These are phyloP conservation scores for Plasmodium chabaudi DNA, from an alignment of 169 alveolate species.

Conservation along the genomic window DNA sequence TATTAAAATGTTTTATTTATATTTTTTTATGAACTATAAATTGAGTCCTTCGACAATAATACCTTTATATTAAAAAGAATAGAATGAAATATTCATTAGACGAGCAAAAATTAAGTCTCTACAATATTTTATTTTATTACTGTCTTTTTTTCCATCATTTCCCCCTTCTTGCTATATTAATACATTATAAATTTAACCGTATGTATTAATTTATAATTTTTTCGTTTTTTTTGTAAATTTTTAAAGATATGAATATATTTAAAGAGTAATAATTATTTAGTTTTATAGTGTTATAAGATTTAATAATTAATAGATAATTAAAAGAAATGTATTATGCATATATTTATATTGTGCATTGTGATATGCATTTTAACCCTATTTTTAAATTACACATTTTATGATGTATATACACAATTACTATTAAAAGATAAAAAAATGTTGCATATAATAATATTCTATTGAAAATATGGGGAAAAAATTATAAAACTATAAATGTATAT, in stretches of 20 bases:
- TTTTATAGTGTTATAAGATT: too few species aligned
- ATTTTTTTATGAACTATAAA: not conserved
- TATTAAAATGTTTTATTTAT: not conserved
- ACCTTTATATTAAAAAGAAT: not conserved
- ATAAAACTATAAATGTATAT: slow-evolving; percentile 3
- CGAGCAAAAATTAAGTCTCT: slow-evolving; percentile 31
- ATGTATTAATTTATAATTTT: too few species aligned
- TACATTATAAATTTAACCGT: not conserved
- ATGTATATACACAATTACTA: slow-evolving; percentile 49
- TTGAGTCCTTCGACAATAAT: slow-evolving; percentile 10
- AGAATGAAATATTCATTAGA: slow-evolving; percentile 37
- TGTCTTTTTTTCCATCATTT: slow-evolving; percentile 37
- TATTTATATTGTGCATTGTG: too few species aligned
- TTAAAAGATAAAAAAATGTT: not conserved
- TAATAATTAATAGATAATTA: too few species aligned
- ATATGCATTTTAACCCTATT: not conserved
- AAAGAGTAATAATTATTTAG: too few species aligned
- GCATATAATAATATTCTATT: not conserved
- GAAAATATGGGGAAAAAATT: slow-evolving; percentile 1
- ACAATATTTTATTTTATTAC: slow-evolving; percentile 9
- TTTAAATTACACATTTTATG: not conserved
- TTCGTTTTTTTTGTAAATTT: too few species aligned
- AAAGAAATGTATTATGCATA: too few species aligned
- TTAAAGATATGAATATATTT: too few species aligned
- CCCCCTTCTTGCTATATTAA: not conserved